Evolutionary conservation across 2,329 filamentous ascomycete genomes (phyloP), one percentile per base, ranked within the genome.

Genomic region (Blastomyces parvus): DNA sequence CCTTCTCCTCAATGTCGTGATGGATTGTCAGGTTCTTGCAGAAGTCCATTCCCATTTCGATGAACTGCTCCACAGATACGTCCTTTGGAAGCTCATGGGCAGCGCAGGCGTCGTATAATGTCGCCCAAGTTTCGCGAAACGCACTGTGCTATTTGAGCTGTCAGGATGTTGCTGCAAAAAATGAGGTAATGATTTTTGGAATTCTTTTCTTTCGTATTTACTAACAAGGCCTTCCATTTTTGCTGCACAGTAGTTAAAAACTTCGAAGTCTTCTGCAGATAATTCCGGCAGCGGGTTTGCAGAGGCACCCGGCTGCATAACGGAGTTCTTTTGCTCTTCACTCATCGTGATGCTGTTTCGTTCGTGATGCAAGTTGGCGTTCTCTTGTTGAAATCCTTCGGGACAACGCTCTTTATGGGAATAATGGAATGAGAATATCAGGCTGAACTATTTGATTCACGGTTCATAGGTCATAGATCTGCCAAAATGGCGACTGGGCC

Each of bases 1-100:
- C 84, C 38, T 80, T 77, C 75, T 97, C 91, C 74, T 96, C 92
- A 70, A 96, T 93, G 63, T 78, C 79, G 78, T 96, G 92, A 77
- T 96, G 91, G 63, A 84, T 76, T 11, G 84, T 83, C n/a, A 96
- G 84, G 64, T 88, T 83, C 19, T 82, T 80, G 67, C 84, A 82
- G 73, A 96, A 91, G 59, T 85, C 78, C n/a, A 90, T 79, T 40
- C 87, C 89, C 33, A 82, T 79, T 68, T 80, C 74, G 68, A 95
- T 78, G 74, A 94, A 90, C 67, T 88, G 82, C 36, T 83, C 82
- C 17, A 90, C 82, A 0, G 86, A 85, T 79, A 91, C 84, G 67
- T 81, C 81, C 3, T 77, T 70, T 0, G 88, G 86, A 0, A 87
- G 85, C 65, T 83, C 83, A 64, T 81, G 76, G 56, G 76, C 78